Evolutionary conservation across 2,329 filamentous ascomycete genomes (phyloP).

Genomic region (Thelonectria rubi): DNA sequence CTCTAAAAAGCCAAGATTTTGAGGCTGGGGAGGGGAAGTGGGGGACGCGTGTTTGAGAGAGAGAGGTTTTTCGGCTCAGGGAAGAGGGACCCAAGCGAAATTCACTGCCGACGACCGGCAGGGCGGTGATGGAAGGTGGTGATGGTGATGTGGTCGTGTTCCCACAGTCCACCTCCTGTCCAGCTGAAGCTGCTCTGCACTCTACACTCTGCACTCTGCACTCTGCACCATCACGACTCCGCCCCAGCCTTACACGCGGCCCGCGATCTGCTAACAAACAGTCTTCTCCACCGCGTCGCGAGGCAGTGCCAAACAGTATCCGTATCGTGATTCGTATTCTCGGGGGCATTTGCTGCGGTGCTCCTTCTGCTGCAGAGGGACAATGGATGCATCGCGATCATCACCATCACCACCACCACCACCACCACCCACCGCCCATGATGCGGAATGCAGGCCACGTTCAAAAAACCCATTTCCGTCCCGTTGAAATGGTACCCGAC

Average conservation of each 20-base stretch:
- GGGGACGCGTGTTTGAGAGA: conserved; percentile 15
- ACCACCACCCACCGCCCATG: too few species aligned
- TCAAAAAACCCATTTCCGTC: too few species aligned
- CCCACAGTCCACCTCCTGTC: not conserved
- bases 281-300: conserved; percentile 34
- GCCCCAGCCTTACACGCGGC: conserved; percentile 44
- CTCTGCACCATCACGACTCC: conserved; percentile 17
- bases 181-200: not conserved
- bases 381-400: too few species aligned
- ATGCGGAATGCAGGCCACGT: too few species aligned
- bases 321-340: too few species aligned
- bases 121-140: not conserved
- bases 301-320: conserved; percentile 32
- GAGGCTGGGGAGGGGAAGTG: too few species aligned
- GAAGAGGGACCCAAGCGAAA: not conserved
- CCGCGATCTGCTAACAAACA: conserved; percentile 32
- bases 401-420: too few species aligned
- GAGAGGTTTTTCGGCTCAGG: conserved; percentile 1
- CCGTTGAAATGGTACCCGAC: too few species aligned
- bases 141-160: too few species aligned
- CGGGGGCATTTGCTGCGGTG: too few species aligned
- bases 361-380: too few species aligned
- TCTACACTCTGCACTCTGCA: too few species aligned
- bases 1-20: conserved; percentile 6
- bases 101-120: not conserved